phyloP scores from a whole-genome alignment of 257 asterid species.

The Scutellaria galericulata region DNA sequence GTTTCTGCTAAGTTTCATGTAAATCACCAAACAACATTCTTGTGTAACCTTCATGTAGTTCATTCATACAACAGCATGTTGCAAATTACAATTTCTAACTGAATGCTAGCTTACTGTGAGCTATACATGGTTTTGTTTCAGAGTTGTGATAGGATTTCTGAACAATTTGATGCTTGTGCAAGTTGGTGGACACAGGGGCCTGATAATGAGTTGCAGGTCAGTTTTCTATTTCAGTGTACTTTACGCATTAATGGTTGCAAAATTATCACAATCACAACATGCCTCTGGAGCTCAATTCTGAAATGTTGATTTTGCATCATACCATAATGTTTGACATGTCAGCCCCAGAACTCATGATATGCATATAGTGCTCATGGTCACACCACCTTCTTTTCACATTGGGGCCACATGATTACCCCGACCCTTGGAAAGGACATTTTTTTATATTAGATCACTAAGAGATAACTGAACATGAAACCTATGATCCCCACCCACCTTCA shows the following conservation, averaged over 20 bases:
- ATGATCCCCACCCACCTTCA: not conserved
- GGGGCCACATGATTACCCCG: not conserved
- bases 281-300: constrained; percentile 6
- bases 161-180: constrained; percentile 98
- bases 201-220: constrained; percentile 89
- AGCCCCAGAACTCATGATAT: constrained; percentile 3
- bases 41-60: constrained; percentile 22
- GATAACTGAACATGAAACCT: not conserved
- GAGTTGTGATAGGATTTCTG: constrained; percentile 57
- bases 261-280: constrained; percentile 1
- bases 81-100: constrained; percentile 10
- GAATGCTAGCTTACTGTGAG: constrained; percentile 35
- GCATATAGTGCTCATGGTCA: constrained; percentile 7
- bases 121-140: constrained; percentile 45
- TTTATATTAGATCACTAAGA: not conserved
- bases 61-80: not conserved
- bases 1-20: constrained; percentile 1
- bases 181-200: constrained; percentile 99
- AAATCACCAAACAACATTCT: constrained; percentile 16
- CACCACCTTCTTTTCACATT: not conserved
- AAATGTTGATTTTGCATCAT: constrained; percentile 5
- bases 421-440: not conserved
- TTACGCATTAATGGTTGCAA: not conserved
- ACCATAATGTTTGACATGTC: constrained; percentile 5
- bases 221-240: constrained; percentile 40